Conservation (phyloP, 2,329 filamentous ascomycete genomes). For the Neofusicoccum laricinum region DNA sequence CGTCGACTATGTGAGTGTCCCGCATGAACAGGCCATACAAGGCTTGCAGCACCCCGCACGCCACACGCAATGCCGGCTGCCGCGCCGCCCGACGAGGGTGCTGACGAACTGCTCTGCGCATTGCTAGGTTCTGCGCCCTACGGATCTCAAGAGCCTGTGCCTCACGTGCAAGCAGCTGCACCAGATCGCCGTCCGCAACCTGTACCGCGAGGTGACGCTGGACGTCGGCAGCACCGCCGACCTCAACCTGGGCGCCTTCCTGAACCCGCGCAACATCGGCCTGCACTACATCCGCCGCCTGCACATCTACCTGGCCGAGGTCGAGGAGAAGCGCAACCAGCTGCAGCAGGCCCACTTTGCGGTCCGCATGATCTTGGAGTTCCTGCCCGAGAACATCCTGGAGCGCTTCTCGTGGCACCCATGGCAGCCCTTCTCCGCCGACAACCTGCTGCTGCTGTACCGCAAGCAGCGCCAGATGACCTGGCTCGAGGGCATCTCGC, state of each 20-base stretch:
- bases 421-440: slow-evolving; percentile 47
- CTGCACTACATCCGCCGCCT: slow-evolving; percentile 46
- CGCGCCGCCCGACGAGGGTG: not conserved
- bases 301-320: slow-evolving; percentile 45
- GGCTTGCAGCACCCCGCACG: slow-evolving; percentile 17
- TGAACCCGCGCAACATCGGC: slow-evolving; percentile 47
- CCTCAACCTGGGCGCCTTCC: slow-evolving; percentile 42
- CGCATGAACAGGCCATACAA: not conserved
- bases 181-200: slow-evolving; percentile 43
- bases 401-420: slow-evolving; percentile 52
- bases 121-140: slow-evolving; percentile 42
- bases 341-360: slow-evolving; percentile 46
- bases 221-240: slow-evolving; percentile 46
- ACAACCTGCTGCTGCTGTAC: slow-evolving; percentile 48
- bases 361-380: slow-evolving; percentile 48
- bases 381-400: slow-evolving; percentile 47
- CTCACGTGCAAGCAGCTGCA: slow-evolving; percentile 47
- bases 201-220: slow-evolving; percentile 47
- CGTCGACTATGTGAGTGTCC: slow-evolving; percentile 14
- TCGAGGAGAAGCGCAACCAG: slow-evolving; percentile 44
- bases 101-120: slow-evolving; percentile 10
- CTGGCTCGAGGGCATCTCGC: slow-evolving; percentile 47
- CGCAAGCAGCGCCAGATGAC: slow-evolving; percentile 49
- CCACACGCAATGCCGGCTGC: slow-evolving; percentile 17
- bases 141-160: slow-evolving; percentile 48